Conservation (phyloP, 83 land plant genomes). For the Isoetes engelmannii region DNA sequence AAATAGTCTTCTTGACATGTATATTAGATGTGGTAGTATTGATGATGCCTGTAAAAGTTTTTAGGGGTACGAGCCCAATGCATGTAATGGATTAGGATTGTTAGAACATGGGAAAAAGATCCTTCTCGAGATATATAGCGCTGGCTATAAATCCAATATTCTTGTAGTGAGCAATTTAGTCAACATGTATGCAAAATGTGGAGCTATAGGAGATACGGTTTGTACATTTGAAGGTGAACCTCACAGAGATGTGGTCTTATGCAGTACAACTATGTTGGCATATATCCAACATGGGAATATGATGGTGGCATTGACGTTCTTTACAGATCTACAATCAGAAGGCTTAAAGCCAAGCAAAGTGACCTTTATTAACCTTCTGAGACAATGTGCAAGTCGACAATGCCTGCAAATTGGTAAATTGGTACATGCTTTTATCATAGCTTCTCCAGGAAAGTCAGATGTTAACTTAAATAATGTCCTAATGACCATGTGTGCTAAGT, state of each 20-base stretch:
- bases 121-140: too few species aligned
- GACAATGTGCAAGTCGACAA: background rate
- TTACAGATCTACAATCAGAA: background rate
- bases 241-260: too few species aligned
- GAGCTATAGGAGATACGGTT: too few species aligned
- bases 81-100: too few species aligned
- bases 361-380: background rate
- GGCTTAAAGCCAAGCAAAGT: background rate
- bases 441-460: background rate
- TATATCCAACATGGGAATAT: constrained; percentile 6
- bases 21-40: background rate
- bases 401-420: background rate
- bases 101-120: too few species aligned
- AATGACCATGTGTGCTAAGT: too few species aligned
- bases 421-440: background rate
- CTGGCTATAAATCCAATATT: too few species aligned
- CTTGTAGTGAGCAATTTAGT: too few species aligned
- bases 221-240: too few species aligned
- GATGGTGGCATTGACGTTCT: background rate
- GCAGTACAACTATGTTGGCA: background rate
- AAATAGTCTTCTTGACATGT: background rate
- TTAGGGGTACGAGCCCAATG: background rate
- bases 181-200: too few species aligned
- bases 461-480: too few species aligned
- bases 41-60: background rate